These are phyloP conservation scores for Vaccinium vitisidaea DNA, from an alignment of 148 eudicot species.

Conservation along the genomic window DNA sequence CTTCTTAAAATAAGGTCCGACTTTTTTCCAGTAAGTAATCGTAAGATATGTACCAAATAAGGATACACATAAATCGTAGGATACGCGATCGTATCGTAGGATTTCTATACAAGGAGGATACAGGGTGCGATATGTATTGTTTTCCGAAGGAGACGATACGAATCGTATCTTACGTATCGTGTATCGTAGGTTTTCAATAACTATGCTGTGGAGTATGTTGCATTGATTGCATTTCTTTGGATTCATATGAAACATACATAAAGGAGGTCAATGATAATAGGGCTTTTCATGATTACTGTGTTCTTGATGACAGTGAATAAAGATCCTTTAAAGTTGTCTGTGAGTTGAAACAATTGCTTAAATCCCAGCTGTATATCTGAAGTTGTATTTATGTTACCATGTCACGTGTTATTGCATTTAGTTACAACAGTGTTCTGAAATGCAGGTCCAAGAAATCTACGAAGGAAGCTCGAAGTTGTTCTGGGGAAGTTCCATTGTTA, in stretches of 20 bases:
- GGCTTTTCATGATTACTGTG: not conserved
- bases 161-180: no score
- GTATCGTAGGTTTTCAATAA: no score
- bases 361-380: not conserved
- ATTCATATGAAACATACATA: not conserved
- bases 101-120: no score
- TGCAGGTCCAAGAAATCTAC: conserved; percentile 35
- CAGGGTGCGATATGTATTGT: no score
- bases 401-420: conserved; percentile 7
- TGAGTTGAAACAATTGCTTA: not conserved
- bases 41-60: no score
- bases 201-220: not conserved
- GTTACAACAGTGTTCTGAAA: conserved; percentile 23
- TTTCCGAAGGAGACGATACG: no score
- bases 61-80: no score
- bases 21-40: no score
- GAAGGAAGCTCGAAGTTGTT: conserved; percentile 21
- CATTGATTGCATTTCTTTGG: not conserved
- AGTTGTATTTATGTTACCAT: not conserved
- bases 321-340: not conserved
- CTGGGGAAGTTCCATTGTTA: conserved; percentile 16
- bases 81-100: no score
- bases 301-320: not conserved
- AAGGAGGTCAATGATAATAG: not conserved
- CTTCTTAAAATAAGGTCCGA: no score